phyloP scores from a whole-genome alignment of 2,329 filamentous ascomycete genomes.

The Metarhizium guizhouense region DNA sequence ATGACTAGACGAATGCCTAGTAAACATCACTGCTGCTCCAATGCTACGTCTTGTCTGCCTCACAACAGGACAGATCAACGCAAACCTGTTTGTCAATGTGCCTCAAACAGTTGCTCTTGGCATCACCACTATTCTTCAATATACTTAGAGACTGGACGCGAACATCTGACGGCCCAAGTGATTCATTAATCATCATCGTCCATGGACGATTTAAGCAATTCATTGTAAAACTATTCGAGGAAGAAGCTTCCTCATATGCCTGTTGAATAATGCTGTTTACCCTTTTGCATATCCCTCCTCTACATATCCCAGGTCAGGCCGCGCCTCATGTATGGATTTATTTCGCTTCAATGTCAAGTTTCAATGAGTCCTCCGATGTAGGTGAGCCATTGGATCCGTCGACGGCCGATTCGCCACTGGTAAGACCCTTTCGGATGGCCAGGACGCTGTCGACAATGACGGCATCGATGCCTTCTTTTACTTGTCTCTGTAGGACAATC shows the following conservation, averaged over 20 bases:
- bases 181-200: not conserved
- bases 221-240: not conserved
- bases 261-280: not conserved
- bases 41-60: no score
- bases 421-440: slow-evolving; percentile 84
- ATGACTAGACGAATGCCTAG: no score
- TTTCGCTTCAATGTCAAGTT: not conserved
- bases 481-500: slow-evolving; percentile 57
- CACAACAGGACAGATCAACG: no score
- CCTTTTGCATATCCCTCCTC: not conserved
- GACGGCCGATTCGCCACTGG: slow-evolving; percentile 25
- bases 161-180: no score
- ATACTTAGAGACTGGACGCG: no score
- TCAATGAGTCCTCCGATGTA: not conserved
- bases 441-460: slow-evolving; percentile 96
- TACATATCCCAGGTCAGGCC: not conserved
- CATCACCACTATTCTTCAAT: no score
- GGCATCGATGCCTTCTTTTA: slow-evolving; percentile 90
- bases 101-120: no score
- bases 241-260: not conserved
- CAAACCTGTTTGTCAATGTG: no score
- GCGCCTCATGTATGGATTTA: not conserved
- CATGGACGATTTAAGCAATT: not conserved
- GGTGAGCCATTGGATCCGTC: not conserved
- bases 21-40: no score